These are phyloP conservation scores for Physaria fendleri DNA, from an alignment of 345 rosid genomes.

Conservation along the genomic window DNA sequence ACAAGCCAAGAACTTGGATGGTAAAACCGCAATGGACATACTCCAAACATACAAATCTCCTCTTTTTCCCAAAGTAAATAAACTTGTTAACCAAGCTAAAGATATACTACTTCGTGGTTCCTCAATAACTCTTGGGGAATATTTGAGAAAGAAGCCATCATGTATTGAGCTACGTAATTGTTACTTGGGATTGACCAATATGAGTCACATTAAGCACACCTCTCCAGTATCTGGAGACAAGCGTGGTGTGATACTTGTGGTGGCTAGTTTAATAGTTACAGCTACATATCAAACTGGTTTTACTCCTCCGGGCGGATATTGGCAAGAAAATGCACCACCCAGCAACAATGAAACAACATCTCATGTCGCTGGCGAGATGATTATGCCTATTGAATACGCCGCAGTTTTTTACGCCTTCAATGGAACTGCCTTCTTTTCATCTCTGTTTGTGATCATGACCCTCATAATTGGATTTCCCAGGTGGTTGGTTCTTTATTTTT, in stretches of 20 bases:
- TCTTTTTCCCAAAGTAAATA: background rate
- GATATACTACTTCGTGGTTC: background rate
- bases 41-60: background rate
- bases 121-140: background rate
- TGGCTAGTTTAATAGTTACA: constrained; percentile 33
- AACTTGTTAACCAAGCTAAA: background rate
- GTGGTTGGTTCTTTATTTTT: background rate
- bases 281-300: constrained; percentile 35
- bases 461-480: constrained; percentile 19
- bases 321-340: constrained; percentile 15
- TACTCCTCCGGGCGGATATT: constrained; percentile 28
- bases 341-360: background rate
- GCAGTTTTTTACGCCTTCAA: constrained; percentile 5
- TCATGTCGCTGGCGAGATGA: constrained; percentile 16
- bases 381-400: background rate
- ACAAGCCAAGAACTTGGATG: constrained; percentile 23
- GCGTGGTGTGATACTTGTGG: constrained; percentile 18
- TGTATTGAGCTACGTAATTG: background rate
- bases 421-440: constrained; percentile 17
- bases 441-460: constrained; percentile 10
- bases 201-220: background rate
- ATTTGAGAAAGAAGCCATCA: background rate
- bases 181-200: constrained; percentile 1
- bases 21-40: constrained; percentile 28
- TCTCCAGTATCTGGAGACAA: background rate